phyloP scores from a whole-genome alignment of 257 asterid genomes.

The Euphrasia confusa region DNA sequence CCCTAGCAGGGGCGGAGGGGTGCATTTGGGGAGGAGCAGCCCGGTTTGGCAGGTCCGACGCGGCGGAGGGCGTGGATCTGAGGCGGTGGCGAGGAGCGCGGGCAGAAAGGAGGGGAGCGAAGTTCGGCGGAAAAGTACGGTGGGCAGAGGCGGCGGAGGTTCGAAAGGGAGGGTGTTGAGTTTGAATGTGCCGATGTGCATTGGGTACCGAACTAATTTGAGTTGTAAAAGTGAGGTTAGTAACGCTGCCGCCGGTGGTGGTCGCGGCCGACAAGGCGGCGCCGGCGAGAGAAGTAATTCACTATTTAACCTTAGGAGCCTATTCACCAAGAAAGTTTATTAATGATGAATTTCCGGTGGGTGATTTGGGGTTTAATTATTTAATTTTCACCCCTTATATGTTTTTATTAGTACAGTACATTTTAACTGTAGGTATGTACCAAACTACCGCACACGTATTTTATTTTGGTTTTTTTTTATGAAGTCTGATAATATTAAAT shows the following conservation, averaged over 20 bases:
- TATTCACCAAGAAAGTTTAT: slow-evolving; percentile 63
- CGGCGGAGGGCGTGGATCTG: slow-evolving; percentile 26
- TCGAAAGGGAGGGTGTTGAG: slow-evolving; percentile 40
- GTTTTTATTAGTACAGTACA: neutral
- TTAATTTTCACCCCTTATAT: neutral
- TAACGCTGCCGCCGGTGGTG: slow-evolving; percentile 1
- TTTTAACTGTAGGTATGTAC: too few relatives aligned
- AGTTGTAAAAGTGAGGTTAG: slow-evolving; percentile 39
- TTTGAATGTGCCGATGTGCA: slow-evolving; percentile 68
- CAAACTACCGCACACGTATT: too few relatives aligned
- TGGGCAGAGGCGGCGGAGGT: slow-evolving; percentile 16
- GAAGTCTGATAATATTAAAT: too few relatives aligned
- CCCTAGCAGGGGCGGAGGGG: slow-evolving; percentile 50
- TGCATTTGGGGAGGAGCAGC: slow-evolving; percentile 64
- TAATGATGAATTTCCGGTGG: slow-evolving; percentile 4
- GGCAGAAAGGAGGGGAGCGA: slow-evolving; percentile 29
- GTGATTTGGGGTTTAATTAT: neutral
- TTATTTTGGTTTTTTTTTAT: too few relatives aligned
- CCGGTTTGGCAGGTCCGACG: slow-evolving; percentile 79
- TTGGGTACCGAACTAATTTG: slow-evolving; percentile 55
- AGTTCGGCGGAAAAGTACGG: slow-evolving; percentile 33
- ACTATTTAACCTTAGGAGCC: slow-evolving; percentile 44
- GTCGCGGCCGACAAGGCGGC: slow-evolving; percentile 21
- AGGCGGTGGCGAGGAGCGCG: slow-evolving; percentile 15
- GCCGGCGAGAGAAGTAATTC: slow-evolving; percentile 44